These are phyloP conservation scores for Salvia hispanica DNA, from an alignment of 257 asterid genomes.

Conservation along the genomic window DNA sequence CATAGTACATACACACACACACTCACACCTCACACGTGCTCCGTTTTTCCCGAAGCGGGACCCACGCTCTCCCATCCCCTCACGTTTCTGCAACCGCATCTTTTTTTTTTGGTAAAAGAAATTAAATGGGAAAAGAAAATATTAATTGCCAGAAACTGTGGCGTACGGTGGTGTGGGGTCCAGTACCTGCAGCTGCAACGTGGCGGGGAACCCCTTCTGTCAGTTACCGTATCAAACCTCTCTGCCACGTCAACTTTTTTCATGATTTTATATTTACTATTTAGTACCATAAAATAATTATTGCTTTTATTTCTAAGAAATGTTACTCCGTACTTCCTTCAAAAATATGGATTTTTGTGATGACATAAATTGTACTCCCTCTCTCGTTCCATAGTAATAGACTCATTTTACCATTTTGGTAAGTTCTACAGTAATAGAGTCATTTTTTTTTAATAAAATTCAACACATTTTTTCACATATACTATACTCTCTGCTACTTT, in stretches of 20 bases:
- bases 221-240: constrained; percentile 40
- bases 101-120: background rate
- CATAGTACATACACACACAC: background rate
- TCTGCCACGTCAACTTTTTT: constrained; percentile 35
- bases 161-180: constrained; percentile 46
- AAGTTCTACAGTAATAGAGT: too few relatives aligned
- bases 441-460: too few relatives aligned
- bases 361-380: too few relatives aligned
- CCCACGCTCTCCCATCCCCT: constrained; percentile 30
- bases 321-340: too few relatives aligned
- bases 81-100: constrained; percentile 37
- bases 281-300: too few relatives aligned
- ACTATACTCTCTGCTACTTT: too few relatives aligned
- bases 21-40: constrained; percentile 51
- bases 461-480: too few relatives aligned
- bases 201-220: constrained; percentile 35
- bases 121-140: background rate
- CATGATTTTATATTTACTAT: too few relatives aligned
- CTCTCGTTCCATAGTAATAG: too few relatives aligned
- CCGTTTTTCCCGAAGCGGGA: constrained; percentile 18
- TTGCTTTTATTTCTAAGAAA: too few relatives aligned
- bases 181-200: constrained; percentile 35
- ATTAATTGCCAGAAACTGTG: constrained; percentile 10
- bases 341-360: too few relatives aligned
- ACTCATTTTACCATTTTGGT: too few relatives aligned